phyloP scores from a whole-genome alignment of 2,329 filamentous ascomycete genomes.

The Calonectria hawksworthii region DNA sequence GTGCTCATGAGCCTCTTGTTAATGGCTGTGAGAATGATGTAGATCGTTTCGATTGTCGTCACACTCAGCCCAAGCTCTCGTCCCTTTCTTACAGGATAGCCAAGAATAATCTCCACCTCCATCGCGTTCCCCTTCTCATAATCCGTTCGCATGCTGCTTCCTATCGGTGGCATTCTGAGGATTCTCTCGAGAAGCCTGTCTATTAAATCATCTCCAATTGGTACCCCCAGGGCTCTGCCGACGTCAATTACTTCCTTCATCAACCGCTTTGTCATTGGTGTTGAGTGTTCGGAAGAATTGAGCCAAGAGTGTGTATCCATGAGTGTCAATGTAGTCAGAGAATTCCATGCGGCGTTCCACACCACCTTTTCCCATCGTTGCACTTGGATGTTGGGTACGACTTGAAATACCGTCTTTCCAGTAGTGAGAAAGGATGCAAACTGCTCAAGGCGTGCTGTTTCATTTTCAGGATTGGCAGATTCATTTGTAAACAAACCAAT shows the following conservation, averaged over 20 bases:
- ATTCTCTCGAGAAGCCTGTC: constrained; percentile 63
- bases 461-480: constrained; percentile 41
- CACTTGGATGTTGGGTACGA: constrained; percentile 67
- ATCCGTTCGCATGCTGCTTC: constrained; percentile 70
- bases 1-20: constrained; percentile 37
- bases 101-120: constrained; percentile 75
- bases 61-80: constrained; percentile 67
- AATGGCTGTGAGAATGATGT: constrained; percentile 50
- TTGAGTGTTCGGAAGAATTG: constrained; percentile 57
- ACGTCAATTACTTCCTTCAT: constrained; percentile 68
- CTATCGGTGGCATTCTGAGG: constrained; percentile 58
- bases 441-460: constrained; percentile 54
- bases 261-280: constrained; percentile 64
- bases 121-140: constrained; percentile 68
- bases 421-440: constrained; percentile 57
- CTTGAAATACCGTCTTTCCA: constrained; percentile 60
- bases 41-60: constrained; percentile 62
- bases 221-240: constrained; percentile 65
- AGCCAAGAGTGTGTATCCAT: constrained; percentile 67
- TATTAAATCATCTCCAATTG: constrained; percentile 61
- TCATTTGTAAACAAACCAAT: constrained; percentile 65
- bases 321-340: constrained; percentile 69
- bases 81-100: constrained; percentile 70
- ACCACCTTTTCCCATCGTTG: constrained; percentile 73
- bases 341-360: constrained; percentile 73